Conservation (phyloP, 345 rosid genomes). For the Erysimum cheiranthoides region DNA sequence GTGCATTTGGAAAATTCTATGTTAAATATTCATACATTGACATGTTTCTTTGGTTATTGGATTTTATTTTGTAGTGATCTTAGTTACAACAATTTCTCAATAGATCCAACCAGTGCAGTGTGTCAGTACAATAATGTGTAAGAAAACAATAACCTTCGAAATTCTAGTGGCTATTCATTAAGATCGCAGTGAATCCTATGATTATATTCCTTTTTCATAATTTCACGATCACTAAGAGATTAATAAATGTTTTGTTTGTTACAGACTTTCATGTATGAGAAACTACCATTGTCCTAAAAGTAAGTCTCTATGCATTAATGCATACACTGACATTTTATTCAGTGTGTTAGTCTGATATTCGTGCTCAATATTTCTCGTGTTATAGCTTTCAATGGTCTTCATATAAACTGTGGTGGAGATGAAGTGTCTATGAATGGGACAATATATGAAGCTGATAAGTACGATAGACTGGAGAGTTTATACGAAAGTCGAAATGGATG, state of each 20-base stretch:
- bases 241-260: background rate
- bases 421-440: conserved; percentile 40
- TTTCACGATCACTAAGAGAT: conserved; percentile 6
- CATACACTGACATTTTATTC: background rate
- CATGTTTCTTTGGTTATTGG: background rate
- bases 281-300: conserved; percentile 32
- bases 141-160: conserved; percentile 21
- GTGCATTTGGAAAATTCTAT: background rate
- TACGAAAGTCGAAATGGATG: conserved; percentile 42
- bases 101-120: conserved; percentile 44
- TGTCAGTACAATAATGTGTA: conserved; percentile 52
- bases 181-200: background rate
- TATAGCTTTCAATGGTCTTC: conserved; percentile 50
- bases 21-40: background rate
- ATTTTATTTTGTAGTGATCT: conserved; percentile 56
- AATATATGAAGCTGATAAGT: conserved; percentile 56
- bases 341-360: background rate
- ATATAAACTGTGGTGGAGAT: conserved; percentile 68
- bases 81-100: conserved; percentile 62
- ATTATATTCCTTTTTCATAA: background rate
- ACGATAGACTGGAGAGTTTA: conserved; percentile 47
- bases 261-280: conserved; percentile 27
- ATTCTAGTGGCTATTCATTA: conserved; percentile 8
- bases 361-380: background rate
- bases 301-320: conserved; percentile 30